Evolutionary conservation across 768 basidiomycete species (phyloP), one percentile per base, ranked within the genome.

Genomic region (Baorangia bicolor): DNA sequence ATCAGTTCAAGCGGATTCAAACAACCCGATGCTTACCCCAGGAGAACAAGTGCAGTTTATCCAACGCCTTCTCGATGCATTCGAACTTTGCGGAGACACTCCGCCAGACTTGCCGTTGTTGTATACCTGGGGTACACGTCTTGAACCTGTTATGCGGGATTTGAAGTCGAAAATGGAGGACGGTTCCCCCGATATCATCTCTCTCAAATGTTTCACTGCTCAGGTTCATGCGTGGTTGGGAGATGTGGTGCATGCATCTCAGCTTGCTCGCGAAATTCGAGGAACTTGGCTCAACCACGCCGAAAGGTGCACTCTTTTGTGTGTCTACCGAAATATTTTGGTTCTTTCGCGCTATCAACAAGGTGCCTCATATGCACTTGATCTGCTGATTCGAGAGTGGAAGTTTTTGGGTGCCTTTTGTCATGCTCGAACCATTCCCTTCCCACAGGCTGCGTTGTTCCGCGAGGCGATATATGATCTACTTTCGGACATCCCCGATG

Each of bases 341-440:
- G 64, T 69, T 14, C 74, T 75, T 16, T 69, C 71, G 23, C 69
- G 69, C 27, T 66, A 69, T 20, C 72, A 70, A 53, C 67, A 64
- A 27, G 74, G 71, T 44, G 59, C 72, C 20, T 21, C 60, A 5
- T 65, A 65, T 9, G 74, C 73, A 9, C 61, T 84, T 34, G 71
- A 76, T 44, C 67, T 77, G 28, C 57, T 82, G n/a, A 56, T 75
- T 34, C 59, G 64, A 31, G 71, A 82, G 33, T 79, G 77, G 77
- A 49, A 54, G 0, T 54, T 63, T 41, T 42, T 80, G 27, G 62
- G 63, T 4, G 41, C 58, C 8, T 66, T 71, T 54, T 57, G 70
- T 25, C 46, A 34, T 18, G 8, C 42, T 34, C 52, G 34, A 42
- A 30, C 55, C 31, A 16, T 21, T n/a, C 23, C 58, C 5, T 5